Evolutionary conservation across 1,284 basidiomycete species (phyloP).

Genomic region (Moesziomyces parantarcticus): DNA sequence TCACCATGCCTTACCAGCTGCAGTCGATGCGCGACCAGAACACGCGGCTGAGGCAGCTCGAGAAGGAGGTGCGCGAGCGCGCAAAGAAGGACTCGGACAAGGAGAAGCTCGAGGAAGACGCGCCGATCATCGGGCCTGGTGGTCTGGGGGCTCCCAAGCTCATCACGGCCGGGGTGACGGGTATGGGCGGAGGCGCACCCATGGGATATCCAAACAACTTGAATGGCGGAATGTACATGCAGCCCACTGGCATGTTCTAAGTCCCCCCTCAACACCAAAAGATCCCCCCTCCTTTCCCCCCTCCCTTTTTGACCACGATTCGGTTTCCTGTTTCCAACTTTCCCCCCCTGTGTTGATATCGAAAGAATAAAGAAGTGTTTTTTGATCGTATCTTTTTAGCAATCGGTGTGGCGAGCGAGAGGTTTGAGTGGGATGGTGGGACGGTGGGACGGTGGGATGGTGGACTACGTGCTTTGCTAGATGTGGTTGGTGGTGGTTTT

Average conservation of each 20-base stretch:
- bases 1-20: slow-evolving; percentile 93
- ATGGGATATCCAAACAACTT: slow-evolving; percentile 38
- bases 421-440: too few species aligned
- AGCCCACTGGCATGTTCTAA: slow-evolving; percentile 44
- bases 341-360: neutral
- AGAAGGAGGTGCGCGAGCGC: slow-evolving; percentile 82
- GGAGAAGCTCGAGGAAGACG: slow-evolving; percentile 78
- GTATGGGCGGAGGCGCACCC: slow-evolving; percentile 5
- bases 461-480: too few species aligned
- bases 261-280: neutral
- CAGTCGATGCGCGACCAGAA: slow-evolving; percentile 74
- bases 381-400: too few species aligned
- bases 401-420: too few species aligned
- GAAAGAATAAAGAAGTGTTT: too few species aligned
- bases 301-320: neutral
- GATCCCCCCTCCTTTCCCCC: neutral
- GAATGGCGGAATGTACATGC: slow-evolving; percentile 49
- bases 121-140: slow-evolving; percentile 50
- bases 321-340: neutral
- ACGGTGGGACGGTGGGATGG: too few species aligned
- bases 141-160: slow-evolving; percentile 49
- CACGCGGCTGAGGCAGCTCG: slow-evolving; percentile 71
- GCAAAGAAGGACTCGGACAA: slow-evolving; percentile 80
- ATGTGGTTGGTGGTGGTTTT: too few species aligned
- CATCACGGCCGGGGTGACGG: slow-evolving; percentile 49